Base-by-base conservation (phyloP, 2,329 filamentous ascomycete species). In the Akanthomyces muscarius region DNA sequence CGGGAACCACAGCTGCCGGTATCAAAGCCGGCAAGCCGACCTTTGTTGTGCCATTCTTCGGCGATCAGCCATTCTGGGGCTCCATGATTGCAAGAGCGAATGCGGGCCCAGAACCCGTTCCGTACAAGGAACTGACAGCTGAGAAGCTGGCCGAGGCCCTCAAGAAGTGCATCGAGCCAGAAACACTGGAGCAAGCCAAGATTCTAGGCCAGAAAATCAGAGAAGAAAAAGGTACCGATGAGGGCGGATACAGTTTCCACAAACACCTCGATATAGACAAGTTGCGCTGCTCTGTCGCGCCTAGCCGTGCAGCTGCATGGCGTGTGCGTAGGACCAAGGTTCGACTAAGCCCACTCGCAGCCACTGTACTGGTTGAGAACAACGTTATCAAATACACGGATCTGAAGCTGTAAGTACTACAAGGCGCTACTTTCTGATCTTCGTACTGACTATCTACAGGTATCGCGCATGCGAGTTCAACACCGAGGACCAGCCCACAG, bases 1-100 rank as follows among this genome's bases (percentile, higher is more conserved):
- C 92, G 10, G 92, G 92, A 21, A 97, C 92, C 3, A 96, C 91
- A 1, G 91, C 92, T 1, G 90, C 91, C 0, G 92, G 92, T n/a
- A 90, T 96, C 65, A 85, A 89, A 21, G 85, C 87, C 1, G 92
- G 91, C 28, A 87, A 87, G 61, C 92, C 92, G 2, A 96, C 92
- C 0, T 84, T 95, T 2, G 83, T 96, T 3, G 87, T 96, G 0
- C 92, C 92, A 0, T 96, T 96, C 77, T 96, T 93, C 70, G 90
- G 90, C 1, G 90, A 94, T 68, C 90, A 94, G 72, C 88, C 88
- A 0, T 94, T 93, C 70, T 93, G 90, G 90, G 90, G 90, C 8
- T 81, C 86, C 11, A 92, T 93, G 83, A 85, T 92, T 45, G 83
- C 87, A 0, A 82, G 80, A 64, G 89, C 90, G 7, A 88, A 89